Conservation (phyloP, 305 asterid genomes). For the Fraxinus ornus region DNA sequence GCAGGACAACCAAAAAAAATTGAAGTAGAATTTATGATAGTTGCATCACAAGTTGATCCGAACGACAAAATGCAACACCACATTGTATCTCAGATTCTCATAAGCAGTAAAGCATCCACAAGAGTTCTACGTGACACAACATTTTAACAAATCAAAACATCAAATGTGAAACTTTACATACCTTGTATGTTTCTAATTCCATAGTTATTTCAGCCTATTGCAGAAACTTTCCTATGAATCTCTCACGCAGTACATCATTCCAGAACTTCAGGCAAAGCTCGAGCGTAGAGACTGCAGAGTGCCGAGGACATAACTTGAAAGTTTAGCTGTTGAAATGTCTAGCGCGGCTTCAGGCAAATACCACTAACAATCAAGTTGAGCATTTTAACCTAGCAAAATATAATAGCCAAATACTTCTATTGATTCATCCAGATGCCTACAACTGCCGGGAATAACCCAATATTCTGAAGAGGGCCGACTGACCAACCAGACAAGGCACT, state of each 20-base stretch:
- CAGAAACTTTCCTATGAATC: slow-evolving; percentile 21
- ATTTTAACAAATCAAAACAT: not conserved
- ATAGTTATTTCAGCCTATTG: slow-evolving; percentile 31
- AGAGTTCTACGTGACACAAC: not conserved
- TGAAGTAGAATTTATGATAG: not conserved
- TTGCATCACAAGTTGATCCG: not conserved
- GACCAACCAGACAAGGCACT: slow-evolving; percentile 48
- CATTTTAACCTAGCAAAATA: slow-evolving; percentile 20
- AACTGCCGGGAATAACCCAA: not conserved
- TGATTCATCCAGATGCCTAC: not conserved
- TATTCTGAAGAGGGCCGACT: not conserved
- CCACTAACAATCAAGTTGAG: slow-evolving; percentile 33
- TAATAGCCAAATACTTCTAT: not conserved
- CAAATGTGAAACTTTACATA: slow-evolving; percentile 4
- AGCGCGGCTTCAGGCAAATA: slow-evolving; percentile 36
- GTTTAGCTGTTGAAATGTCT: slow-evolving; percentile 32
- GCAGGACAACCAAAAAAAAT: not conserved
- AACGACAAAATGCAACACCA: not conserved
- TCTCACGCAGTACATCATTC: not conserved
- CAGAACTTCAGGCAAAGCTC: slow-evolving; percentile 25
- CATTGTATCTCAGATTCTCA: not conserved
- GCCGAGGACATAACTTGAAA: not conserved
- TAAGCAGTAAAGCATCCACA: not conserved
- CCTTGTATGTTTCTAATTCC: slow-evolving; percentile 35
- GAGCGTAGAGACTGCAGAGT: slow-evolving; percentile 11